Evolutionary conservation across 352 stramenopile genomes (phyloP).

Genomic region (Phytopythium mirpurense): DNA sequence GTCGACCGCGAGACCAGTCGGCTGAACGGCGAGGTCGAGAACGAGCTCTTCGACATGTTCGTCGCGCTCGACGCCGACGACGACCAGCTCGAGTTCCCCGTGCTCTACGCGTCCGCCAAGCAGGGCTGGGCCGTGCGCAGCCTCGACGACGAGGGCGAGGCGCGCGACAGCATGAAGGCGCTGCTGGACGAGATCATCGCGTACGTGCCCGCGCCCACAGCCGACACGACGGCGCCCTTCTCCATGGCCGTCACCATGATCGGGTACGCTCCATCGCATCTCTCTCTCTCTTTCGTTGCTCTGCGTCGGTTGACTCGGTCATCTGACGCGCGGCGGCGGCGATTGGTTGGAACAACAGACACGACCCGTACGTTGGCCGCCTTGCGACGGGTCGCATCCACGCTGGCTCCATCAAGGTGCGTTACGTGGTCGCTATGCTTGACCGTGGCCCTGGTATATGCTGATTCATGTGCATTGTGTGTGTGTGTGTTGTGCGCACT

Average conservation of each 20-base stretch:
- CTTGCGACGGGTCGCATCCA: conserved; percentile 96
- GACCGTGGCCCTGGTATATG: neutral
- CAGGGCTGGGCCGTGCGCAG: conserved; percentile 94
- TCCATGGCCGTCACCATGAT: conserved; percentile 96
- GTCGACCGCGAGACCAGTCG: conserved; percentile 92
- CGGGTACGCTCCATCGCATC: conserved; percentile 23
- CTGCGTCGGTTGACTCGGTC: neutral
- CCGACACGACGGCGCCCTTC: conserved; percentile 81
- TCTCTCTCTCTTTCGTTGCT: neutral
- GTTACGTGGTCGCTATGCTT: neutral
- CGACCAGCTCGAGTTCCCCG: conserved; percentile 96
- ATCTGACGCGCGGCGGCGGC: neutral
- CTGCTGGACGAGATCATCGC: conserved; percentile 97
- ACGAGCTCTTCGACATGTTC: conserved; percentile 97
- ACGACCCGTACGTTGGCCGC: conserved; percentile 97
- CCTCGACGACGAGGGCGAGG: conserved; percentile 63
- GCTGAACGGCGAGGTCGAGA: conserved; percentile 93
- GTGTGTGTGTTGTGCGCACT: neutral
- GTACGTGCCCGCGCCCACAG: conserved; percentile 88
- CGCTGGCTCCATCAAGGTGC: conserved; percentile 83
- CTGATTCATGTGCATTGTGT: neutral
- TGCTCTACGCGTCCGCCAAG: conserved; percentile 95
- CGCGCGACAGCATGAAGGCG: conserved; percentile 88
- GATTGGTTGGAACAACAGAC: conserved; percentile 42
- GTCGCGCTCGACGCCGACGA: conserved; percentile 91